Percentiles rank a stretch among this genome's conserved stretches.
Conservation (phyloP, 257 asterid species). For the Capsicum chinense region DNA sequence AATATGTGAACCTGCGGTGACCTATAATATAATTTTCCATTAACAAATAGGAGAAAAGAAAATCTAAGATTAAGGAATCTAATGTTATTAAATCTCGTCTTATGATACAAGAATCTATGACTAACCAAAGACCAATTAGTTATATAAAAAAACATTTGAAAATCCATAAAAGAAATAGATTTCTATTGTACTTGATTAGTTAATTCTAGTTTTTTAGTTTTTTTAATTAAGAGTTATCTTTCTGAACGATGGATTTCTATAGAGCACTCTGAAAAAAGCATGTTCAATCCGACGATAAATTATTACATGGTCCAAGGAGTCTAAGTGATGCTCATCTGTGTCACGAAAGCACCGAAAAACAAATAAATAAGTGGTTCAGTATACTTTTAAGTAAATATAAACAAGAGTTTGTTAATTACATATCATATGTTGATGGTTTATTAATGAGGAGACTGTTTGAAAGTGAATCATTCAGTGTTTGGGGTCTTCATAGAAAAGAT, state of each 20-base stretch:
- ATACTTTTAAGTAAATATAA: neutral
- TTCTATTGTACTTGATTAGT: neutral
- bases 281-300: neutral
- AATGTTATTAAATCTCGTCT: neutral
- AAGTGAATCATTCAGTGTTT: neutral
- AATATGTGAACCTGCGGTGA: neutral
- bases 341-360: no score
- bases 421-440: neutral
- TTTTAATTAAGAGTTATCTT: neutral
- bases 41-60: neutral
- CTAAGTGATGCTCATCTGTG: no score
- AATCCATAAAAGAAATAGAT: neutral
- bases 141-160: neutral
- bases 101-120: slow-evolving; percentile 7
- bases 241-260: neutral
- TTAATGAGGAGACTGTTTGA: neutral
- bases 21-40: neutral
- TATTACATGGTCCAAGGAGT: neutral
- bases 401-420: no score
- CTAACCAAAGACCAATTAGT: neutral
- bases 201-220: neutral
- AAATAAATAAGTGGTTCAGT: neutral
- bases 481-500: no score
- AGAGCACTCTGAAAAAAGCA: neutral
- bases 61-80: neutral